Evolutionary conservation across 2,329 filamentous ascomycete genomes (phyloP), one percentile per base, ranked within the genome.

Genomic region (Davidsoniella eucalypti): DNA sequence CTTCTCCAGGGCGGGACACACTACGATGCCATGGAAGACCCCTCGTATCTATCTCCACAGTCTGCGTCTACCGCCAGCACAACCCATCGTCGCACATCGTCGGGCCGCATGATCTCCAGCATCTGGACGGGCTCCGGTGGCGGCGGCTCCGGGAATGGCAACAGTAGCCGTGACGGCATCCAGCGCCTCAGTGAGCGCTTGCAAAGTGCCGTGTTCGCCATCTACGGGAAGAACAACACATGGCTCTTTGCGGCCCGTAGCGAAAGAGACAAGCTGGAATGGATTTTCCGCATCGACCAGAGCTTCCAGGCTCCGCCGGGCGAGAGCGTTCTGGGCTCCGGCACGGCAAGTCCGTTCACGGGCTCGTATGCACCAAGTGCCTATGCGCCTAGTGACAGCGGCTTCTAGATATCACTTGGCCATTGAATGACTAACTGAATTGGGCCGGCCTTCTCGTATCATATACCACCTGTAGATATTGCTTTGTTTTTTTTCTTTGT

Each of bases 231-330:
- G 53, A 84, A 92, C 63, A 95, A 95, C 64, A 94, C 88, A 29
- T 98, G 88, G 76, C 71, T 98, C 39, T 96, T 98, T 64, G 86
- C 87, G 12, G 85, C 87, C 21, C 75, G 87, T 52, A 90, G 80
- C 58, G 90, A 95, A 67, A 75, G 81, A 45, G 88, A 95, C 64
- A 94, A 95, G 70, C 82, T 88, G 58, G 92, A 96, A 63, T 98
- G 92, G 92, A 94, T 98, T 58, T 76, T 93, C 64, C 82, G 84
- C 60, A 87, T 98, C 58, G 92, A 98, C 65, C 84, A 94, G 69
- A 85, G 82, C 47, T 78, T 74, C 57, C 14, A 40, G 42, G 64
- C 73, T 58, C 69, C 71, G 36, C 69, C 65, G 9, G 68, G 64
- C 50, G 67, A 67, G 41, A 33, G n/a, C 26, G 2, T 33, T 8